A percentile compares a stretch with the other conserved stretches of the same genome.
These are phyloP conservation scores for Neurospora cerealis DNA, from an alignment of 495 filamentous ascomycete genomes.

Conservation along the genomic window DNA sequence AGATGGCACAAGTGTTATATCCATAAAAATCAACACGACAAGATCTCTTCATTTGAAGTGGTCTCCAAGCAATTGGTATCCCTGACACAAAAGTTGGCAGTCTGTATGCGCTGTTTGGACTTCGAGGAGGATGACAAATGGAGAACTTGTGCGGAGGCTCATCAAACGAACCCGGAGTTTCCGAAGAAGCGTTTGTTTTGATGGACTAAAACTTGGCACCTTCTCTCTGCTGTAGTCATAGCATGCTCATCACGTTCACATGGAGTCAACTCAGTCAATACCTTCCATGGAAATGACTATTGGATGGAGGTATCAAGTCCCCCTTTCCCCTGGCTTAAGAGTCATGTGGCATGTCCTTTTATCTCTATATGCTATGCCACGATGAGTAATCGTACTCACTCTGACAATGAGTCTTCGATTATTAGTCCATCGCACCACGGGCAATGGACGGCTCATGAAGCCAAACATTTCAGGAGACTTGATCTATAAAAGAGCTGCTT, in stretches of 20 bases:
- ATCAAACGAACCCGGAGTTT: not conserved
- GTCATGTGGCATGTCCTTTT: not conserved
- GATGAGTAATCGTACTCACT: not conserved
- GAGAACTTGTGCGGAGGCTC: too few species aligned
- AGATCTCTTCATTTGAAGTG: not conserved
- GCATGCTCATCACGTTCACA: not conserved
- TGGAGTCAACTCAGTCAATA: not conserved
- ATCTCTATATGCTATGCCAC: not conserved
- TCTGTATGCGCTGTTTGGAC: too few species aligned
- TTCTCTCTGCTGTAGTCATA: not conserved
- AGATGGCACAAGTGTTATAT: fast-evolving
- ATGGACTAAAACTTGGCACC: not conserved
- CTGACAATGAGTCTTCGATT: not conserved
- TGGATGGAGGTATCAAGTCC: not conserved
- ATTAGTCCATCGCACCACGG: not conserved
- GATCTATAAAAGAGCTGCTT: not conserved
- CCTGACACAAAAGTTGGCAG: too few species aligned
- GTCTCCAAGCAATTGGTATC: too few species aligned
- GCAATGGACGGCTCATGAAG: not conserved
- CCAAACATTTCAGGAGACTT: not conserved
- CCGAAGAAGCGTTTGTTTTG: not conserved
- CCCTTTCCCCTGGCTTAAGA: not conserved
- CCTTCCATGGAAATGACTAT: not conserved
- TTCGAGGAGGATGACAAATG: too few species aligned
- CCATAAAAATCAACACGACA: not conserved